Conservation (phyloP, 2,329 filamentous ascomycete genomes). For the Colletotrichum liriopes region DNA sequence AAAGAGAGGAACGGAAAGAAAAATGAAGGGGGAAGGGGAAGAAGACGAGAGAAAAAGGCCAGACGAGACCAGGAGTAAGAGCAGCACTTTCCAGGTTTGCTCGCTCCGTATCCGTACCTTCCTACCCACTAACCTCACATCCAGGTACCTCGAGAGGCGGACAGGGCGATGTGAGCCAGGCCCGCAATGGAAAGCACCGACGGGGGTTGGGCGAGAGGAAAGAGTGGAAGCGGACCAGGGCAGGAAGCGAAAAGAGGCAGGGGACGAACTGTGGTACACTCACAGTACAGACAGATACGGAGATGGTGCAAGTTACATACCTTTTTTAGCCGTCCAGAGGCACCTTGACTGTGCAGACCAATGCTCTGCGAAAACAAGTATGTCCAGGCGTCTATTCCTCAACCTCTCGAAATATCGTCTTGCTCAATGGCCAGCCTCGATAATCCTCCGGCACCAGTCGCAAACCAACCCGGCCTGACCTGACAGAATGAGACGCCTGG, state of each 20-base stretch:
- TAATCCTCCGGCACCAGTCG: neutral
- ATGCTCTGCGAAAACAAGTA: neutral
- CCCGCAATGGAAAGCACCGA: conserved; percentile 22
- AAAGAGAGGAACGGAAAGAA: conserved; percentile 35
- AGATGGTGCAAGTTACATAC: conserved; percentile 1
- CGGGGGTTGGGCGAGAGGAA: conserved; percentile 18
- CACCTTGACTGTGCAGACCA: neutral
- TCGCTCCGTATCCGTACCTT: conserved; percentile 9
- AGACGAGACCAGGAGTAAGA: neutral
- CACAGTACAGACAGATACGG: neutral
- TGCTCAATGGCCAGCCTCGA: neutral
- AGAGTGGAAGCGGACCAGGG: conserved; percentile 30
- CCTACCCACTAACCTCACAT: conserved; percentile 18
- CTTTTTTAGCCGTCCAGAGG: conserved; percentile 9
- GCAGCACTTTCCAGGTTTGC: conserved; percentile 7
- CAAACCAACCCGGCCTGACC: conserved; percentile 5
- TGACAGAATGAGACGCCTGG: conserved; percentile 4
- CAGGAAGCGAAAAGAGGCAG: conserved; percentile 19
- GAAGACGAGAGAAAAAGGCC: conserved; percentile 22
- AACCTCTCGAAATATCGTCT: neutral
- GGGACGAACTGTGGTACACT: neutral
- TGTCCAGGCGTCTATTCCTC: neutral
- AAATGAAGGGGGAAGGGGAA: conserved; percentile 37
- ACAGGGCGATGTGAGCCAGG: conserved; percentile 23
- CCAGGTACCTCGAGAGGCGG: conserved; percentile 31